These are phyloP conservation scores for Neltuma alba DNA, from an alignment of 306 rosid species.

Conservation along the genomic window DNA sequence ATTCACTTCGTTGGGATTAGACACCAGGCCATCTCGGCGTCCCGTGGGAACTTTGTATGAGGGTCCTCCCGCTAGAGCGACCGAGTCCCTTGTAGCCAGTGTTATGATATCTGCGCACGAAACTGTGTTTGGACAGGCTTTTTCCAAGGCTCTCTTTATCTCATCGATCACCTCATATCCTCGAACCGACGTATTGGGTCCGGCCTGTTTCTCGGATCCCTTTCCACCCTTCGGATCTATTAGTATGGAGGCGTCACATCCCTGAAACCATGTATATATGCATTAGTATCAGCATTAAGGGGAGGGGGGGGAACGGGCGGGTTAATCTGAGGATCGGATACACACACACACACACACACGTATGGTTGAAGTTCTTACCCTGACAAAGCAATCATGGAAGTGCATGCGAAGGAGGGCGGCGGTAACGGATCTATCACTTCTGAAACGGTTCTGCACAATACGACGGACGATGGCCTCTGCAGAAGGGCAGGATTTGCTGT, in stretches of 20 bases:
- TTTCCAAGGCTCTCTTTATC: slow-evolving; percentile 44
- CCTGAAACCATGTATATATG: slow-evolving; percentile 30
- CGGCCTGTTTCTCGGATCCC: slow-evolving; percentile 47
- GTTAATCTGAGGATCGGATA: neutral
- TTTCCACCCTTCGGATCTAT: slow-evolving; percentile 40
- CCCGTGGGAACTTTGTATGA: slow-evolving; percentile 45
- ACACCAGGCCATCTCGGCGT: slow-evolving; percentile 53
- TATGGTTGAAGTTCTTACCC: slow-evolving; percentile 36
- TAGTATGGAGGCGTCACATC: slow-evolving; percentile 64
- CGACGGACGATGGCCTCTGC: slow-evolving; percentile 47
- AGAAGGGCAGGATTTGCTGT: slow-evolving; percentile 40
- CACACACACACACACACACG: no score
- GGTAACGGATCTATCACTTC: slow-evolving; percentile 36
- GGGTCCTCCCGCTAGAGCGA: slow-evolving; percentile 50
- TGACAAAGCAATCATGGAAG: slow-evolving; percentile 66
- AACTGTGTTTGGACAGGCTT: slow-evolving; percentile 52
- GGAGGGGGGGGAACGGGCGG: no score
- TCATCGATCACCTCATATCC: slow-evolving; percentile 56
- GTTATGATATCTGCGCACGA: slow-evolving; percentile 66
- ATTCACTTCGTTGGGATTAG: slow-evolving; percentile 27
- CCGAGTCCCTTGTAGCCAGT: slow-evolving; percentile 55
- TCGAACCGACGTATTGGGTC: slow-evolving; percentile 45
- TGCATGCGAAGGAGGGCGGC: slow-evolving; percentile 62
- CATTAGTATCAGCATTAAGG: neutral
- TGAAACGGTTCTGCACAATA: slow-evolving; percentile 45